phyloP scores from a whole-genome alignment of 148 eudicot species.

The Chenopodium suecicum region DNA sequence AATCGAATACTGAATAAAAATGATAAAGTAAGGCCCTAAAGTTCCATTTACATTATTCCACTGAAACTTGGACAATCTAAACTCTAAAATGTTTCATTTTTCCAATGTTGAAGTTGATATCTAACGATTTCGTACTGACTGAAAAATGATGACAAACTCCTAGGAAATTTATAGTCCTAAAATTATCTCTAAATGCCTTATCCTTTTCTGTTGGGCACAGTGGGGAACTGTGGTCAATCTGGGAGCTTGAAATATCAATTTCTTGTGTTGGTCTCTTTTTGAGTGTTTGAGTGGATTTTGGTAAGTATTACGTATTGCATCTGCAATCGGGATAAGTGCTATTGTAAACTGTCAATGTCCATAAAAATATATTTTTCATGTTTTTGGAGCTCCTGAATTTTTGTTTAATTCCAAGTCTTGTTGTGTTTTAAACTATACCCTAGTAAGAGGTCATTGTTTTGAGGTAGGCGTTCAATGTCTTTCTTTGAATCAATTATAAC shows the following conservation, averaged over 20 bases:
- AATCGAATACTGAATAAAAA: no score
- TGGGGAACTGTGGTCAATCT: background rate
- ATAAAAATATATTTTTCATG: background rate
- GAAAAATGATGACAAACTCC: background rate
- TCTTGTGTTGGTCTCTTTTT: background rate
- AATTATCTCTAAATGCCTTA: background rate
- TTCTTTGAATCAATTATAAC: conserved; percentile 6
- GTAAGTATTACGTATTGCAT: background rate
- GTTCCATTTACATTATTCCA: background rate
- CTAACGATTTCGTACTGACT: background rate
- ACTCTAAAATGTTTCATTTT: background rate
- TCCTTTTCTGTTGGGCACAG: background rate
- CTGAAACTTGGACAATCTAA: no score
- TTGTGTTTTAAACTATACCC: background rate
- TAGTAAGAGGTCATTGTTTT: background rate
- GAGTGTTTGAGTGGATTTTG: background rate
- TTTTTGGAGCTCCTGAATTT: background rate
- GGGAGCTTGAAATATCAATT: background rate
- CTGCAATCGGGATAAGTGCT: background rate
- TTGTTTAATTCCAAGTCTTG: background rate
- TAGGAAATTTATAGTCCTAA: background rate
- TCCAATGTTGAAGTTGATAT: background rate
- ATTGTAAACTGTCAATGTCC: background rate
- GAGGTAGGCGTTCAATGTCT: background rate
- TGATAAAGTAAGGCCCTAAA: no score